Conservation (phyloP, 805 yeast species). For the Cyberlindnera bimundalis region DNA sequence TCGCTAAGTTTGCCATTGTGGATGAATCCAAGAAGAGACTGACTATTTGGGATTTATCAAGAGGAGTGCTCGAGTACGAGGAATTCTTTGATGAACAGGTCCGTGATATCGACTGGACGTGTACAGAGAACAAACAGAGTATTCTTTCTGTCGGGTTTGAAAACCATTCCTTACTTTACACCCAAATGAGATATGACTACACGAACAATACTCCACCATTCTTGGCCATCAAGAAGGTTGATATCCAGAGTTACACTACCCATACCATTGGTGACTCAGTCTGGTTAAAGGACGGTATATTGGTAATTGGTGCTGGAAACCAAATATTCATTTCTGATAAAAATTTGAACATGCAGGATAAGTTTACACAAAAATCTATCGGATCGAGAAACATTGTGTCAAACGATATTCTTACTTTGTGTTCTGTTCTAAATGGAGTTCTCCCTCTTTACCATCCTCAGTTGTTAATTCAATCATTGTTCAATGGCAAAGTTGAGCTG, state of each 20-base stretch:
- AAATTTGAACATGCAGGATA: slow-evolving; percentile 51
- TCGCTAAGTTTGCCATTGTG: slow-evolving; percentile 73
- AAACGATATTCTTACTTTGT: slow-evolving; percentile 60
- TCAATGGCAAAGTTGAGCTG: slow-evolving; percentile 52
- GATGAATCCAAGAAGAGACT: slow-evolving; percentile 48
- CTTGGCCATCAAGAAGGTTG: slow-evolving; percentile 69
- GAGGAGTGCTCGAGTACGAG: slow-evolving; percentile 63
- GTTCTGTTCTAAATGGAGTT: slow-evolving; percentile 81
- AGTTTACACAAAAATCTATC: slow-evolving; percentile 48
- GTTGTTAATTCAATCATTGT: slow-evolving; percentile 69
- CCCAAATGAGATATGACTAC: slow-evolving; percentile 85
- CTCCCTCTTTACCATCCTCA: slow-evolving; percentile 91
- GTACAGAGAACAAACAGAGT: slow-evolving; percentile 60
- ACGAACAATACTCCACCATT: slow-evolving; percentile 78
- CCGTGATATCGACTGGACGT: slow-evolving; percentile 85
- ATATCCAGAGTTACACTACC: slow-evolving; percentile 65
- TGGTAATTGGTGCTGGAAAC: slow-evolving; percentile 86
- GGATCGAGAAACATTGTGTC: slow-evolving; percentile 56
- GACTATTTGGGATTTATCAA: slow-evolving; percentile 75
- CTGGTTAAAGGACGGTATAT: slow-evolving; percentile 77
- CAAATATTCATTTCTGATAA: slow-evolving; percentile 83
- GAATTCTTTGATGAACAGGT: slow-evolving; percentile 41
- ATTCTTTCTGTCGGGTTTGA: slow-evolving; percentile 78
- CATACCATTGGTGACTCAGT: slow-evolving; percentile 86
- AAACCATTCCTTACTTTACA: slow-evolving; percentile 59